Conservation (phyloP, 495 filamentous ascomycete species). For the Massariosphaeria phaeospora region DNA sequence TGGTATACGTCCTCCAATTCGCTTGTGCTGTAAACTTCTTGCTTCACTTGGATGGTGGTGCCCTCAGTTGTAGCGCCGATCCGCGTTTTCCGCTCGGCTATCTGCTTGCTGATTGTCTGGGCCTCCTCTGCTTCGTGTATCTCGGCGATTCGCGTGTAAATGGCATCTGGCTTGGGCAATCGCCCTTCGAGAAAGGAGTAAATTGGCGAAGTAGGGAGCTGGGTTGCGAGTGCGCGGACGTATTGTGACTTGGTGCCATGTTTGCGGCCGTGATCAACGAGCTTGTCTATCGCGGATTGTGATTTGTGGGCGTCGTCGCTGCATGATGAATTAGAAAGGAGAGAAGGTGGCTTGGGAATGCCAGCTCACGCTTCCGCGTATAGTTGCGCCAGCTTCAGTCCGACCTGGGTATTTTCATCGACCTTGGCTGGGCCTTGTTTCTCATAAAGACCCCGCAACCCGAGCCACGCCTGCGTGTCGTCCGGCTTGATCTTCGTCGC, state of each 20-base stretch:
- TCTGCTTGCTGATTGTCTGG: slow-evolving; percentile 83
- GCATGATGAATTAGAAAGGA: slow-evolving; percentile 20
- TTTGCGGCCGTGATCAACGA: slow-evolving; percentile 61
- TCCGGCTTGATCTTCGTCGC: slow-evolving; percentile 61
- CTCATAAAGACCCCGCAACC: slow-evolving; percentile 80
- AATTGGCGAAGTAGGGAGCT: slow-evolving; percentile 70
- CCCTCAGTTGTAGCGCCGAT: slow-evolving; percentile 78
- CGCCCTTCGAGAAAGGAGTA: slow-evolving; percentile 83
- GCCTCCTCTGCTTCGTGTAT: slow-evolving; percentile 83
- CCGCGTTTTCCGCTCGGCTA: slow-evolving; percentile 80
- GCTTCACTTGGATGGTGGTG: slow-evolving; percentile 79
- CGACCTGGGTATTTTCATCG: slow-evolving; percentile 66
- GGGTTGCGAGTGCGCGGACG: slow-evolving; percentile 64
- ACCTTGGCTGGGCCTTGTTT: slow-evolving; percentile 64
- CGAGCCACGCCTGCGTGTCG: slow-evolving; percentile 79
- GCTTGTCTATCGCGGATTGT: slow-evolving; percentile 77
- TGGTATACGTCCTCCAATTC: slow-evolving; percentile 69
- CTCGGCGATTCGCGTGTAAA: slow-evolving; percentile 78
- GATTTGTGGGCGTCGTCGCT: slow-evolving; percentile 61
- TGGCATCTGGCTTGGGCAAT: slow-evolving; percentile 70
- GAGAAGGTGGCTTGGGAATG: too few species aligned
- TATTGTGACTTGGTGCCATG: slow-evolving; percentile 68
- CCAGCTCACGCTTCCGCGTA: slow-evolving; percentile 58
- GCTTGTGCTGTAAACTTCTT: slow-evolving; percentile 70
- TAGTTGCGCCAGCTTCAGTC: slow-evolving; percentile 66